Base-by-base conservation (phyloP, 2,329 filamentous ascomycete genomes). In the Epichloe sylvatica region DNA sequence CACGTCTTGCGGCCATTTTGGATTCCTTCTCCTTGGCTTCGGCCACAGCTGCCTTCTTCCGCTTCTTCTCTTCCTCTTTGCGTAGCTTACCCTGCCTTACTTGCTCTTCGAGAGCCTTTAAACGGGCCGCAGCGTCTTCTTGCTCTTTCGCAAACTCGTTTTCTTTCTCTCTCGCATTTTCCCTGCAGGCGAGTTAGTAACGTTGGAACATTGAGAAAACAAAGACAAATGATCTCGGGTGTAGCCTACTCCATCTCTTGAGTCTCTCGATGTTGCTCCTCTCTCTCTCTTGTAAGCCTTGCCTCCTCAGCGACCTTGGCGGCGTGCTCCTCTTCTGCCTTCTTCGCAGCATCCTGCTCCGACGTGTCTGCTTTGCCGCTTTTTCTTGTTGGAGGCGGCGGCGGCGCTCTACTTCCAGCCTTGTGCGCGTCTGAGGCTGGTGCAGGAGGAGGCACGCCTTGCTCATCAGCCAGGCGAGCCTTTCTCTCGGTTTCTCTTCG, bases 1-100 rank as follows among this genome's bases (percentile, higher is more conserved):
- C 90, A 57, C 87, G 82, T 59, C 92, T 86, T 36, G 86, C 84
- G 23, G 86, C 86, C 55, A 96, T 73, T 63, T 85, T 84, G 48
- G 81, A 74, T 64, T 97, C 91, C 63, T 94, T 90, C 59, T 95
- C 87, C 66, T 88, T 91, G 7, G 89, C 80, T 57, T 92, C 87
- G 46, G 84, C 85, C 60, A 86, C 75, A 9, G 89, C 89, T 21
- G 88, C 91, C 70, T 95, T 90, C 72, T 89, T 92, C 59, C 79
- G 84, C 54, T 83, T 86, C 73, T 94, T 96, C 70, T 96, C 92
- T 65, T 98, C 92, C 57, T 94, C 86, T 68, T 95, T 97, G 74
- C 88, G 91, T 47, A 97, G 70, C 71, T 97, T 98, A 60, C 90
- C 88, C 62, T 90, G 86, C 54, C 83, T 83, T 47, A 97, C 89